A percentile compares a stretch with the other conserved stretches of the same genome.
Conservation (phyloP, 2,329 filamentous ascomycete species). For the Alternaria arborescens region DNA sequence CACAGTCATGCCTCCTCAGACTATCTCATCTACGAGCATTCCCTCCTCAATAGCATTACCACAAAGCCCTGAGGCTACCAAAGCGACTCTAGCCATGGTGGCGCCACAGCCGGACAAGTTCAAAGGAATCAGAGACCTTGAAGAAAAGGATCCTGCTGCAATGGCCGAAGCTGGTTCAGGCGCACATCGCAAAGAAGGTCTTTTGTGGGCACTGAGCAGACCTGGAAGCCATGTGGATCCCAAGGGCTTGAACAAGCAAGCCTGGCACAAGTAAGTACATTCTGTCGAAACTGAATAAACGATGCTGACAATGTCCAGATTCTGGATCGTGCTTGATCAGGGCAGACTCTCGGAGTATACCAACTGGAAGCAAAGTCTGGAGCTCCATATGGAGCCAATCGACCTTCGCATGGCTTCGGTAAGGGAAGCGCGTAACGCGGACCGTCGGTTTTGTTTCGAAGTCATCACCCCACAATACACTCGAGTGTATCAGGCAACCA, state of each 20-base stretch:
- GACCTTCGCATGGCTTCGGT: slow-evolving; percentile 97
- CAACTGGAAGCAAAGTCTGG: slow-evolving; percentile 98
- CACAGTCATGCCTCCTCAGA: slow-evolving; percentile 42
- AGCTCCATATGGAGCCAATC: slow-evolving; percentile 97
- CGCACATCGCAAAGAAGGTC: slow-evolving; percentile 86
- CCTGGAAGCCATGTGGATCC: slow-evolving; percentile 95
- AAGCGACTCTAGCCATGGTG: slow-evolving; percentile 32
- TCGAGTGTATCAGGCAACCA: slow-evolving; percentile 95
- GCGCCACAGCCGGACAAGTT: slow-evolving; percentile 68
- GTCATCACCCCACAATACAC: slow-evolving; percentile 97
- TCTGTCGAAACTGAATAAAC: background rate
- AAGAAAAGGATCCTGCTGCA: slow-evolving; percentile 71
- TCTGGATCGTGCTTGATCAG: slow-evolving; percentile 98
- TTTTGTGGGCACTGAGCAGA: slow-evolving; percentile 92
- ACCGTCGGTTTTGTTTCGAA: slow-evolving; percentile 96
- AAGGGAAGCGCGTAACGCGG: slow-evolving; percentile 91
- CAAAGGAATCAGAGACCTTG: slow-evolving; percentile 90
- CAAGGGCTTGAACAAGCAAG: slow-evolving; percentile 93
- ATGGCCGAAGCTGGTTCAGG: slow-evolving; percentile 62
- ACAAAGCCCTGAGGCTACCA: slow-evolving; percentile 42
- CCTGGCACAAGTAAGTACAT: slow-evolving; percentile 90
- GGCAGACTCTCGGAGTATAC: slow-evolving; percentile 97
- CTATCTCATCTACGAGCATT: slow-evolving; percentile 33
- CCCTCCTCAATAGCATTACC: slow-evolving; percentile 35
- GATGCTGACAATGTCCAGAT: slow-evolving; percentile 64